A percentile compares a stretch with the other conserved stretches of the same genome.
These are phyloP conservation scores for Silene noctiflora DNA, from an alignment of 179 eudicot species.

Conservation along the genomic window DNA sequence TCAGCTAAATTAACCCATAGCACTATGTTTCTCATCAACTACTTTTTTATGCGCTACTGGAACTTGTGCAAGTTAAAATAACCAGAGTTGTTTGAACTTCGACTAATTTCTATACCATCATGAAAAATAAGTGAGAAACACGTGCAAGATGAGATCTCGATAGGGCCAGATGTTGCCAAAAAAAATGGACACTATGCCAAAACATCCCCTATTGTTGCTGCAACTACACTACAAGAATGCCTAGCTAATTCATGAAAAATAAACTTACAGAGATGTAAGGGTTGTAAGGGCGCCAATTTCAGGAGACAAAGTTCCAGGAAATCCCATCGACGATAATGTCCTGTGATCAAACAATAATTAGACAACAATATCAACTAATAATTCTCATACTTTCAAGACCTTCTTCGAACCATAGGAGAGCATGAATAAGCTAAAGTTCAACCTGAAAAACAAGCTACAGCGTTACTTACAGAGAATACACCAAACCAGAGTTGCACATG, in stretches of 20 bases:
- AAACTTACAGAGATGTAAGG: conserved; percentile 70
- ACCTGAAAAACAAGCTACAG: not conserved
- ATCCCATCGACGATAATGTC: conserved; percentile 68
- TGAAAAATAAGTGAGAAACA: not conserved
- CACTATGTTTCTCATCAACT: too few species aligned
- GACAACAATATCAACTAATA: conserved; percentile 10
- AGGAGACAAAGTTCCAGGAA: conserved; percentile 70
- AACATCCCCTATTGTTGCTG: not conserved
- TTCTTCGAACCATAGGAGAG: not conserved
- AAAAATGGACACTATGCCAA: not conserved
- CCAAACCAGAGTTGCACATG: conserved; percentile 49
- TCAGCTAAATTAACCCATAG: not conserved
- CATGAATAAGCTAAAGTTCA: conserved; percentile 12
- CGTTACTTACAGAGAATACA: conserved; percentile 62
- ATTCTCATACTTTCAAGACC: not conserved
- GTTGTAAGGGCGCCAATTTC: conserved; percentile 50
- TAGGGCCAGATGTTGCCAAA: not conserved
- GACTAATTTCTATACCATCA: not conserved
- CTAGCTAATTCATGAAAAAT: conserved; percentile 7
- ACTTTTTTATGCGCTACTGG: too few species aligned
- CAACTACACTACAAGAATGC: not conserved
- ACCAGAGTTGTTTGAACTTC: not conserved
- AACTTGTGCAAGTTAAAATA: not conserved
- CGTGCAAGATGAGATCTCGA: not conserved
- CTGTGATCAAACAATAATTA: conserved; percentile 37